A percentile compares a stretch with the other conserved stretches of the same genome.
These are phyloP conservation scores for Paracoccidioides brasiliensis DNA, from an alignment of 2,329 filamentous ascomycete genomes.

Conservation along the genomic window DNA sequence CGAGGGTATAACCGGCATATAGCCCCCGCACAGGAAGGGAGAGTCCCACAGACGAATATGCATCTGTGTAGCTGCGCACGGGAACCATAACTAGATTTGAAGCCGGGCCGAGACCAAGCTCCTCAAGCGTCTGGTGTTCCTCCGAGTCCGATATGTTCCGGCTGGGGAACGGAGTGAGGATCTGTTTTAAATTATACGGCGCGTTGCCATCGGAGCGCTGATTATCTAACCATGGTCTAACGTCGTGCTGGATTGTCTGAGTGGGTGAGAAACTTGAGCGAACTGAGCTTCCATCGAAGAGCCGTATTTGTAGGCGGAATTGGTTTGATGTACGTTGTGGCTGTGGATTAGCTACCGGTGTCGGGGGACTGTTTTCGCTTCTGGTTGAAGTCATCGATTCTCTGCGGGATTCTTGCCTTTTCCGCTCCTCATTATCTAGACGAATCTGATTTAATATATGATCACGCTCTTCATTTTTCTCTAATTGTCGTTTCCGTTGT, in stretches of 20 bases:
- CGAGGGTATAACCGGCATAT: conserved; percentile 29
- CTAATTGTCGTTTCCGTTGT: conserved; percentile 48
- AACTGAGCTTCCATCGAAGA: conserved; percentile 74
- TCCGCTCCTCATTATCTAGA: conserved; percentile 59
- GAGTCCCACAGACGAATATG: conserved; percentile 37
- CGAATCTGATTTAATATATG: conserved; percentile 64
- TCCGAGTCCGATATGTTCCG: conserved; percentile 61
- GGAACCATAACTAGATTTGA: conserved; percentile 75
- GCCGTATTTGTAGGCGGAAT: conserved; percentile 60
- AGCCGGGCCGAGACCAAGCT: conserved; percentile 62
- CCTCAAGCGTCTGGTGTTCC: conserved; percentile 53
- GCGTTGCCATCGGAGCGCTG: conserved; percentile 42
- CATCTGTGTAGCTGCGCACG: conserved; percentile 46
- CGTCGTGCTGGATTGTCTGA: conserved; percentile 49
- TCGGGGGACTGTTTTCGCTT: conserved; percentile 8
- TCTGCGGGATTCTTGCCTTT: conserved; percentile 34
- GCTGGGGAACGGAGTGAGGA: conserved; percentile 66
- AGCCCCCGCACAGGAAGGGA: conserved; percentile 30
- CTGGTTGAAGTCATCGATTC: conserved; percentile 4
- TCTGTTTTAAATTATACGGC: conserved; percentile 74
- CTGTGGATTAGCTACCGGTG: conserved; percentile 3
- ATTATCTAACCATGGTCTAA: conserved; percentile 66
- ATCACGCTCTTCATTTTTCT: conserved; percentile 54
- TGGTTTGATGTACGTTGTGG: conserved; percentile 13
- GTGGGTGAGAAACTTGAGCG: conserved; percentile 55